These are phyloP conservation scores for Spizellomyces sp. DNA, from an alignment of 192 early-diverging fungal species.

Conservation along the genomic window DNA sequence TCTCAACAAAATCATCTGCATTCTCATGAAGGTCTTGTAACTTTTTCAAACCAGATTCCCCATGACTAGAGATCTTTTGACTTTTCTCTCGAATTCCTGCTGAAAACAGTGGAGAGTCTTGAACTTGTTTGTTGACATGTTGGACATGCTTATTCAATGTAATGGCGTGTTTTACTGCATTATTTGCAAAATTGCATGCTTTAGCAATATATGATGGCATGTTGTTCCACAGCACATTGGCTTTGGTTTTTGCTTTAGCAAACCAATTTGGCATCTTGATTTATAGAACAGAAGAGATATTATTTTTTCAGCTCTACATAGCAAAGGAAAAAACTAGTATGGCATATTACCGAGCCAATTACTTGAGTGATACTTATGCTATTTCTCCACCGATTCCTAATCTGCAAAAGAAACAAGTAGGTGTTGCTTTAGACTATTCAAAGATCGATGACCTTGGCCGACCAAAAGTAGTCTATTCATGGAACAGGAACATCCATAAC, in stretches of 20 bases:
- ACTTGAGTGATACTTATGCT: background rate
- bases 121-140: background rate
- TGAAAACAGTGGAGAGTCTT: slow-evolving; percentile 3
- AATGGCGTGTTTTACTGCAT: background rate
- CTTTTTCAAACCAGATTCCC: background rate
- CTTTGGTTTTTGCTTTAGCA: background rate
- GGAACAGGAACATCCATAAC: slow-evolving; percentile 16
- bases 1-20: background rate
- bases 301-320: background rate
- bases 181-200: slow-evolving; percentile 2
- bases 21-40: background rate
- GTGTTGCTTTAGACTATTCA: slow-evolving; percentile 8
- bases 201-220: background rate
- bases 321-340: background rate
- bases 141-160: background rate
- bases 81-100: background rate
- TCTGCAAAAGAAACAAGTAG: slow-evolving; percentile 7
- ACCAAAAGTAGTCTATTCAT: slow-evolving; percentile 11
- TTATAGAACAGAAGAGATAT: slow-evolving; percentile 5
- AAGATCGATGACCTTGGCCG: slow-evolving; percentile 5
- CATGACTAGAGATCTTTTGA: background rate
- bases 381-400: background rate
- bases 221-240: slow-evolving; percentile 7
- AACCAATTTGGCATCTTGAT: slow-evolving; percentile 7
- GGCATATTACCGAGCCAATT: slow-evolving; percentile 16